Base-by-base conservation (phyloP, 257 asterid species). In the Solanum neorickii region DNA sequence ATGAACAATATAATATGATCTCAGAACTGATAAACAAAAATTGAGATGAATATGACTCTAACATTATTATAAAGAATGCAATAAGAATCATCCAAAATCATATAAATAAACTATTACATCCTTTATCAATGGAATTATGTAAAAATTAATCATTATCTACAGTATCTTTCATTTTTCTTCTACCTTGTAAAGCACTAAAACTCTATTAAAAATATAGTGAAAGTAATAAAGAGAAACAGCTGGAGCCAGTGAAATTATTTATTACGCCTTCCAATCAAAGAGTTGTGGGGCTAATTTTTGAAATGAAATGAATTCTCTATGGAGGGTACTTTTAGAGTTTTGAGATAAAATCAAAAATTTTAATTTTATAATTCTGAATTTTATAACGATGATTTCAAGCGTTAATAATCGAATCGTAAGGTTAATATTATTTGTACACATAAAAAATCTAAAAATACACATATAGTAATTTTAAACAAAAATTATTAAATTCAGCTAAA, bases 181-280 rank as follows among this genome's bases (percentile, higher is more conserved):
- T 46, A 25, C 84, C 23, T 25, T 78, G 7, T 56, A 25, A 46
- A n/a, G 41, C 14, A 60, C 27, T 21, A 12, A 65, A 74, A 65
- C 56, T 29, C 82, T 65, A 31, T 11, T 65, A n/a, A 65, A 11
- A n/a, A 56, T 56, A 56, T 65, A 18, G 49, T 3, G 15, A 87
- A 59, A 46, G 47, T 27, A 20, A 65, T 31, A 87, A 52, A 39
- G 74, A 11, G 42, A 18, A 76, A 88, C 85, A 84, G 89, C 89
- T 87, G 89, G 87, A 87, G 46, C 35, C 86, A 84, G 78, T 14
- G 68, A 29, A 47, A 46, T 72, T 52, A 68, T 44, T 25, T 66
- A 49, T 69, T 60, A 60, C 82, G 4, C 52, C 52, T 74, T 37
- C 21, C 27, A 74, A 74, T 74, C 52, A 39, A 74, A 39, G 82